Base-by-base conservation (phyloP, 345 rosid genomes). In the Linum lewisii region DNA sequence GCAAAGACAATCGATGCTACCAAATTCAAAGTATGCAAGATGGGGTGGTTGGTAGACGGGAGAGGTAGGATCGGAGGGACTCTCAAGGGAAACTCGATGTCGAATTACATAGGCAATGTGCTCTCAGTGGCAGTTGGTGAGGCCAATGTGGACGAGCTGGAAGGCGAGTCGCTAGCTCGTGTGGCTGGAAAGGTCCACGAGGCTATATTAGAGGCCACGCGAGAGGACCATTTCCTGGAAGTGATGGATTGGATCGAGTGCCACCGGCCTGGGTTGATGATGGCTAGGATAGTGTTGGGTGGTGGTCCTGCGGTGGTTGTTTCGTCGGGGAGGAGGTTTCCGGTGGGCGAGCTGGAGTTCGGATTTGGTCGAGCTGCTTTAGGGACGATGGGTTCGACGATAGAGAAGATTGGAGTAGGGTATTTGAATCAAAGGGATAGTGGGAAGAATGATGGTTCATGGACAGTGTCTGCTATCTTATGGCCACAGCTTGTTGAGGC, bases 11-110 rank as follows among this genome's bases (percentile, higher is more conserved):
- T 81, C 16, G 72, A 75, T 62, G 66, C 69, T 58, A 26, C 64
- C 32, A 26, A 26, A 25, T 81, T 83, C 26, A 69, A 42, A 13
- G 73, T 68, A 57, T 85, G 94, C 82, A 85, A 82, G 78, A 85
- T 90, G 95, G 94, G 97, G 23, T 85, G 97, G 91, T 68, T 87
- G 54, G 84, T 90, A 10, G 95, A 87, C 6, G 97, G 97, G 24
- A 69, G 93, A 5, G 67, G 80, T 9, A 77, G 91, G 69, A 69
- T 90, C 9, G 29, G 50, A 7, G 53, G 58, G 58, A 57, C 57
- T 18, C 53, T 38, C 2, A 38, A 38, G 45, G 16, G 44, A 7
- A 53, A 4, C 42, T 59, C 73, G 45, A 69, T 79, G 82, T 73
- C 94, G 10, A 73, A 72, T 68, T 84, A 87, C 80, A 82, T 85